phyloP scores from a whole-genome alignment of 257 asterid species.

The Osmanthus fragrans region DNA sequence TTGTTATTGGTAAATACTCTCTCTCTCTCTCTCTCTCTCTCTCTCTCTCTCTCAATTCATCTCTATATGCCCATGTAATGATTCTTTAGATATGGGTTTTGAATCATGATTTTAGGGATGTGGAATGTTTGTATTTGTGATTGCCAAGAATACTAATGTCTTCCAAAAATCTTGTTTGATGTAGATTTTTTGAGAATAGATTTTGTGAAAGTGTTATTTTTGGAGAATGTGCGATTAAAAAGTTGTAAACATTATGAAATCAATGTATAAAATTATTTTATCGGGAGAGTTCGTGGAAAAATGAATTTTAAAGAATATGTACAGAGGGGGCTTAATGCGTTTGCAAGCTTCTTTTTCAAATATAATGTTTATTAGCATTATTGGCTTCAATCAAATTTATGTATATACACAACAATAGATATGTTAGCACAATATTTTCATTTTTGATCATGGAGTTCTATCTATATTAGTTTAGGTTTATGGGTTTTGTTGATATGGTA shows the following conservation, averaged over 20 bases:
- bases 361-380: background rate
- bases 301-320: too few relatives aligned
- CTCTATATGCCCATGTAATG: background rate
- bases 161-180: background rate
- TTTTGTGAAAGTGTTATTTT: too few relatives aligned
- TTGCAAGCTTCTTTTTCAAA: too few relatives aligned
- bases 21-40: background rate
- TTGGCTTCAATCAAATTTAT: background rate
- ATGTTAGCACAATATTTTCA: background rate
- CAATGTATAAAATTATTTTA: too few relatives aligned
- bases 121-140: background rate
- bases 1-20: background rate
- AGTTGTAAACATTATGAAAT: too few relatives aligned
- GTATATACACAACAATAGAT: too few relatives aligned
- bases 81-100: background rate
- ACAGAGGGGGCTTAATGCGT: too few relatives aligned
- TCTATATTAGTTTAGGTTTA: background rate
- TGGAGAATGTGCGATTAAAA: too few relatives aligned
- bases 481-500: background rate
- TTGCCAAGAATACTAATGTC: background rate
- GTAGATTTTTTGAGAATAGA: too few relatives aligned
- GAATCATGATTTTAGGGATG: background rate
- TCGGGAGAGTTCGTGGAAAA: too few relatives aligned
- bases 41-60: background rate
- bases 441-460: background rate